Evolutionary conservation across 768 basidiomycete genomes (phyloP).

Genomic region (Heimioporus sp.): DNA sequence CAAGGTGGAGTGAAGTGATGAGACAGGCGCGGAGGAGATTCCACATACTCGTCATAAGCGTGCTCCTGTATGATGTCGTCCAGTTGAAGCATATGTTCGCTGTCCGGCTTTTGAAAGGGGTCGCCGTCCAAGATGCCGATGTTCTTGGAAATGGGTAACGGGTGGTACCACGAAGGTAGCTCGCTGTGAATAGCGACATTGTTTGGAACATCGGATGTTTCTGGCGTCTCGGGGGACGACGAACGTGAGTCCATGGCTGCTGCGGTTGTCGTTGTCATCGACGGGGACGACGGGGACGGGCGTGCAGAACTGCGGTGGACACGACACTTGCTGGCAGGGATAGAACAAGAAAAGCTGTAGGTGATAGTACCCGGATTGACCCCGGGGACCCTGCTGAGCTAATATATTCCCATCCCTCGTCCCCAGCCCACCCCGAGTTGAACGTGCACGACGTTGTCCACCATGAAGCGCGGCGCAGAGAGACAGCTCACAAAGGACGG

Average conservation of each 20-base stretch:
- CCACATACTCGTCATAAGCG: slow-evolving; percentile 70
- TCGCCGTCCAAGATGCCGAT: slow-evolving; percentile 46
- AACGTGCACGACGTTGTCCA: slow-evolving; percentile 4
- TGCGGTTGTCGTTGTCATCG: slow-evolving; percentile 61
- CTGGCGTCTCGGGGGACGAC: slow-evolving; percentile 70
- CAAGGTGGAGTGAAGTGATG: not conserved
- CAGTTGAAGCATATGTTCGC: slow-evolving; percentile 58
- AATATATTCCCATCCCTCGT: slow-evolving; percentile 15
- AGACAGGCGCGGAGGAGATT: not conserved
- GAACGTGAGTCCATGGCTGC: slow-evolving; percentile 59
- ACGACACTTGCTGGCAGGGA: not conserved
- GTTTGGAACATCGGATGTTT: slow-evolving; percentile 53
- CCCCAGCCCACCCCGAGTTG: not conserved
- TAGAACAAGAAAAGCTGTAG: too few species aligned
- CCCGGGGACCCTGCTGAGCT: slow-evolving; percentile 20
- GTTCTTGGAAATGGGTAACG: slow-evolving; percentile 43
- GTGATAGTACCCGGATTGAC: not conserved
- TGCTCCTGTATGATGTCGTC: slow-evolving; percentile 74
- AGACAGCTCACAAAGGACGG: slow-evolving; percentile 63
- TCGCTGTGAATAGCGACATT: slow-evolving; percentile 49
- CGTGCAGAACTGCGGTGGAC: not conserved
- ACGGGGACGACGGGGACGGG: slow-evolving; percentile 8
- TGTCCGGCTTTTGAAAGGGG: slow-evolving; percentile 45
- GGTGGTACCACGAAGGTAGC: slow-evolving; percentile 56
- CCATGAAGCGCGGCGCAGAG: slow-evolving; percentile 77